phyloP scores from a whole-genome alignment of 208 protist genomes.

The Tetramitus jugosus region DNA sequence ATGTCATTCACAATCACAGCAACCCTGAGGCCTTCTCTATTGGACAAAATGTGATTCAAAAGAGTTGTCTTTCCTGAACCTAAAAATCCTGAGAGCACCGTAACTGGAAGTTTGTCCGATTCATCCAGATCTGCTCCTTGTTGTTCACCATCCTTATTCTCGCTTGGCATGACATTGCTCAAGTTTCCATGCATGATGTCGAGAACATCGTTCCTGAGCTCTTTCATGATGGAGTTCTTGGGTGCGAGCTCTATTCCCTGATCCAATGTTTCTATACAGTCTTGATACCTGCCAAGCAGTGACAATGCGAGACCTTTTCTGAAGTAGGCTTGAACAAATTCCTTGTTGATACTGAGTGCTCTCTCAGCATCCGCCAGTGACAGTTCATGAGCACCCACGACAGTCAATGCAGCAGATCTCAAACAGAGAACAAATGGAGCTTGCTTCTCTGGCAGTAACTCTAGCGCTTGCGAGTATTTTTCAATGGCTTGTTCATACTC shows the following conservation, averaged over 20 bases:
- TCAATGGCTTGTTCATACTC: neutral
- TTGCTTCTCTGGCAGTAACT: neutral
- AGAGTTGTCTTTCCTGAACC: conserved; percentile 37
- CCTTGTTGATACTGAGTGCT: neutral
- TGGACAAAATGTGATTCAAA: conserved; percentile 52
- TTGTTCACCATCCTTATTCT: neutral
- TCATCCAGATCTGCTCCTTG: neutral
- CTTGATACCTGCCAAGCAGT: neutral
- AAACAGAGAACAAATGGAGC: neutral
- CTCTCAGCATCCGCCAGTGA: neutral
- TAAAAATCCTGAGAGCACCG: conserved; percentile 10
- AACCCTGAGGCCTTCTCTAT: conserved; percentile 41
- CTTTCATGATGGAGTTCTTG: neutral
- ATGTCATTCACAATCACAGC: conserved; percentile 71
- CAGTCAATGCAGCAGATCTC: neutral
- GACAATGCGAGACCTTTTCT: neutral
- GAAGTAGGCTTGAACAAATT: neutral
- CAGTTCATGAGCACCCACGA: neutral
- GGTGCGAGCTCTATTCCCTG: neutral
- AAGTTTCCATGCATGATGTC: neutral
- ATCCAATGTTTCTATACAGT: neutral
- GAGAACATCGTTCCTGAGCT: neutral
- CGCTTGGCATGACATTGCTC: neutral
- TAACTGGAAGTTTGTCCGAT: conserved; percentile 5
- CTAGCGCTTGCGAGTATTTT: neutral